These are phyloP conservation scores for Rhodotorula graminis DNA, from an alignment of 768 basidiomycete species.

Conservation along the genomic window DNA sequence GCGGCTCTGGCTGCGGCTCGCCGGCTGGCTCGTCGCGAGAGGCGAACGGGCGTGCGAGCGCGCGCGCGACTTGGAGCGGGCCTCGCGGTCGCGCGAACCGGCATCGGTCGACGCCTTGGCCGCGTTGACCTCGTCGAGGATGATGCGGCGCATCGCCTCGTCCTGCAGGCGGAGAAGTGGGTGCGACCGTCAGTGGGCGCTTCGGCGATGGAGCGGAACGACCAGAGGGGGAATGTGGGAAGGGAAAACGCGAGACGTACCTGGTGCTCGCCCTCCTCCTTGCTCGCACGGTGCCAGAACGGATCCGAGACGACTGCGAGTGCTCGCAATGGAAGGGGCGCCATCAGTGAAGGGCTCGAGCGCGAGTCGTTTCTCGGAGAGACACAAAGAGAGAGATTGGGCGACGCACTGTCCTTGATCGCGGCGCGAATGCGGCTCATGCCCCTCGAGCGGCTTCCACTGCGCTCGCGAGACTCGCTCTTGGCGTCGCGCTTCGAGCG, in stretches of 20 bases:
- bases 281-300: slow-evolving; percentile 8
- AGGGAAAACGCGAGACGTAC: background rate
- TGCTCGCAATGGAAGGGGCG: too few species aligned
- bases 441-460: background rate
- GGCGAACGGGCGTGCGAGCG: background rate
- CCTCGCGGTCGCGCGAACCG: background rate
- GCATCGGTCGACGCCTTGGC: background rate
- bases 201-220: too few species aligned
- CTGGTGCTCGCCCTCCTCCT: slow-evolving; percentile 10
- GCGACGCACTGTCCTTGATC: background rate
- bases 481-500: background rate
- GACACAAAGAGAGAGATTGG: too few species aligned
- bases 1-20: background rate
- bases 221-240: too few species aligned
- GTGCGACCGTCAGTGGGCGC: background rate
- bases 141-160: slow-evolving; percentile 4
- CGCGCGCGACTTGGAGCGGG: background rate
- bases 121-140: slow-evolving; percentile 1
- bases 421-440: background rate
- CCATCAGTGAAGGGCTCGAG: too few species aligned
- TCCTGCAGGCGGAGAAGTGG: background rate
- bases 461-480: background rate
- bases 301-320: slow-evolving; percentile 9
- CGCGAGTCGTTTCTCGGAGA: background rate
- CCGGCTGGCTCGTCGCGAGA: background rate